Base-by-base conservation (phyloP, 805 yeast species). In the Pichia manshurica region DNA sequence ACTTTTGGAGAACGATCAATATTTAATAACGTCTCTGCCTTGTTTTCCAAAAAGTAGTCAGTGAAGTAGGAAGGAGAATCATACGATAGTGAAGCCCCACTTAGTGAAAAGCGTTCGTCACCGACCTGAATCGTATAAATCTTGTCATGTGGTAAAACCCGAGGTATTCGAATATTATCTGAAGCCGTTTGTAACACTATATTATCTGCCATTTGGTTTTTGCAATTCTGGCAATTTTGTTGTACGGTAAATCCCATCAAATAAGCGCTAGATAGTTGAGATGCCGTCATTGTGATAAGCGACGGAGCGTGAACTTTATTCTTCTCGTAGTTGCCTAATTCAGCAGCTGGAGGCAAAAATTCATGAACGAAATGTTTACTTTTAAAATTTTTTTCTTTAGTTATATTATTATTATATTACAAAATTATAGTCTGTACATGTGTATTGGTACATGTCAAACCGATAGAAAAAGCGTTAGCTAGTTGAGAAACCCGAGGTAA, bases 41-140 rank as follows among this genome's bases (percentile, higher is more conserved):
- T 56, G 21, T 58, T 69, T 19, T 67, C 58, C 5, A 57, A 55
- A 61, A 89, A 89, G 66, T 71, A 87, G 23, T 74, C 70, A 2
- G 96, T 87, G 69, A 89, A 90, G 61, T 85, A 88, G 4, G 95
- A 86, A 0, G 97, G 97, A 0, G 83, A 82, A 65, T 89, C 96
- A 2, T 85, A 84, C 22, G 88, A 83, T 34, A 89, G 65, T 2
- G 96, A 87, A 0, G 93, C 90, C 1, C 96, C 96, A 58, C 88
- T 81, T 16, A 83, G 56, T n/a, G 72, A 69, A 62, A 81, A 88
- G 22, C 78, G 53, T 53, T 70, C 71, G 36, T 71, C 74, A 0
- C 95, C 95, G 12, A 87, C 79, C 59, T 82, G 87, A 22, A 88
- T 73, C 16, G 81, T 71, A 64, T 75, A 88, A 64, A 85, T 78